Evolutionary conservation across 257 asterid species (phyloP), one percentile per base, ranked within the genome.

Genomic region (Gynochthodes officinalis): DNA sequence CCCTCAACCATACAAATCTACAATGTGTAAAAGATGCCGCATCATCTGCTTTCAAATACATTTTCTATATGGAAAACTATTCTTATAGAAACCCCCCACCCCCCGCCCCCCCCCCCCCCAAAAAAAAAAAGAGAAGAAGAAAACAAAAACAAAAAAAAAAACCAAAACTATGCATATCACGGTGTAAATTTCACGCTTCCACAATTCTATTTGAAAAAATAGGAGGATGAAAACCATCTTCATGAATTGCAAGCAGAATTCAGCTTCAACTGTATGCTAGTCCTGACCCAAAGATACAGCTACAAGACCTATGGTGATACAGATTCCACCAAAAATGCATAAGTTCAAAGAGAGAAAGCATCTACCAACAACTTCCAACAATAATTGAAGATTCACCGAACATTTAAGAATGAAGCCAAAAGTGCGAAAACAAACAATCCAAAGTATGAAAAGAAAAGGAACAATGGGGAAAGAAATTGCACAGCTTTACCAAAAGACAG

Each of bases 221-320:
- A 32, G 19, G 10, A 14, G 33, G 5, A 32, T 19, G 44, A 70
- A 33, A 18, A 23, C 40, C 62, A 57, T 16, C 66, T 32, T n/a
- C 3, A 18, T 7, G 55, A 43, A 52, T 25, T 57, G 10, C 35
- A 11, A 9, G 62, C 55, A 54, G 40, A 70, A 39, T 70, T 70
- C 35, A 57, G 74, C 30, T 25, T 21, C 55, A 70, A 70, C 14
- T 19, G 44, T 61, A 61, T 27, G 16, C 25, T 61, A 61, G 33
- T 35, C 46, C 43, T 30, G 19, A 32, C 19, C 7, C 30, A 30
- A 60, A 10, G n/a, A 30, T 28, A 60, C 3, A 60, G 43, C 65
- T 60, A 60, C 40, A 60, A 60, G n/a, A 30, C n/a, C 64, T 37
- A 27, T 59, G n/a, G 64, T 60, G 40, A 58, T 14, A 58, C 7